A percentile compares a stretch with the other conserved stretches of the same genome.
phyloP scores from a whole-genome alignment of 2,329 filamentous ascomycete genomes.

The Cyanodermella asteris region DNA sequence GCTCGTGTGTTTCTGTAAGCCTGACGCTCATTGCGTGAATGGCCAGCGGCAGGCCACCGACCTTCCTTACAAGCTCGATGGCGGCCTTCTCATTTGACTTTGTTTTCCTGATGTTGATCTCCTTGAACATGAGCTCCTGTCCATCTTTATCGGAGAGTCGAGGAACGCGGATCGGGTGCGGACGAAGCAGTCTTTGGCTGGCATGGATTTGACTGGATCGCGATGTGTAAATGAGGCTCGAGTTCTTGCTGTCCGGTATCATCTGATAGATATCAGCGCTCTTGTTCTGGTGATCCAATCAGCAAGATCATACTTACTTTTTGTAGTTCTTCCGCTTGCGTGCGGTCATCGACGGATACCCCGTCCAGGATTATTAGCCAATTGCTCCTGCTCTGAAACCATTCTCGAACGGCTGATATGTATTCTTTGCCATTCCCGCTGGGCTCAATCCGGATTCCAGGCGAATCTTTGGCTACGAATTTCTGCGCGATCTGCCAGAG shows the following conservation, averaged over 20 bases:
- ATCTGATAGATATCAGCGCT: no score
- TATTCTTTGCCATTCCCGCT: slow-evolving; percentile 20
- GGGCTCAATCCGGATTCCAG: slow-evolving; percentile 16
- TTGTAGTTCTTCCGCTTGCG: slow-evolving; percentile 26
- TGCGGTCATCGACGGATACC: slow-evolving; percentile 36
- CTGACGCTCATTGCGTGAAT: slow-evolving; percentile 44
- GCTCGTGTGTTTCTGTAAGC: slow-evolving; percentile 37
- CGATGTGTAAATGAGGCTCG: slow-evolving; percentile 47
- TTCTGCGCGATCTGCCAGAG: slow-evolving; percentile 45
- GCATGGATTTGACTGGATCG: slow-evolving; percentile 35
- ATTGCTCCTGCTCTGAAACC: slow-evolving; percentile 38
- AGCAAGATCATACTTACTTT: no score
- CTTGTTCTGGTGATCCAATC: no score
- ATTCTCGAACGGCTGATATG: slow-evolving; percentile 34
- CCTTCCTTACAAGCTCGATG: slow-evolving; percentile 38
- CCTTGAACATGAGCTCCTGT: slow-evolving; percentile 36
- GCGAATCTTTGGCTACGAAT: slow-evolving; percentile 25
- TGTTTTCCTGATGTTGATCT: slow-evolving; percentile 35
- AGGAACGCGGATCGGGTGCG: slow-evolving; percentile 34
- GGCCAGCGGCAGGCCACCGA: slow-evolving; percentile 43
- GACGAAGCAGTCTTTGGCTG: slow-evolving; percentile 36
- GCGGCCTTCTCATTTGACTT: slow-evolving; percentile 34
- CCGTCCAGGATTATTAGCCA: slow-evolving; percentile 51
- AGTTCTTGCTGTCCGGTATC: slow-evolving; percentile 41
- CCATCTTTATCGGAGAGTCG: slow-evolving; percentile 35